phyloP scores from a whole-genome alignment of 192 early-diverging fungal species.

The Dimargaris verticillata region DNA sequence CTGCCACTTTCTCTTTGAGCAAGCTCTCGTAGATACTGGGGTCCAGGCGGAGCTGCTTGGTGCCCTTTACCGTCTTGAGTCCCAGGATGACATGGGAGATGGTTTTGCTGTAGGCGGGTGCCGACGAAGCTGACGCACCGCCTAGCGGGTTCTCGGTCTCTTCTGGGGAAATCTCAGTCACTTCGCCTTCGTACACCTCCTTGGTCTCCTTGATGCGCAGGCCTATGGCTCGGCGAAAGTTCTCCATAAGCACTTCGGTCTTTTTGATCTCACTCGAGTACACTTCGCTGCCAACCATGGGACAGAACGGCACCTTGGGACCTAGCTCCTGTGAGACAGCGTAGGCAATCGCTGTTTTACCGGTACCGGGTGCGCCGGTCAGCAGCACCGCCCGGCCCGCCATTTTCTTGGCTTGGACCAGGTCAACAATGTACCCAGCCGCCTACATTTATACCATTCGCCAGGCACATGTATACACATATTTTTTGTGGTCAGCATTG shows the following conservation, averaged over 20 bases:
- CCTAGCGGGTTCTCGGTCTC: conserved; percentile 97
- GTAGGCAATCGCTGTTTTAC: conserved; percentile 94
- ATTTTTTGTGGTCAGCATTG: neutral
- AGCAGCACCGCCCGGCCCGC: conserved; percentile 87
- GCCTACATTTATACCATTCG: conserved; percentile 35
- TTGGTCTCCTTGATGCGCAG: conserved; percentile 96
- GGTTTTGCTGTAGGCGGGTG: conserved; percentile 65
- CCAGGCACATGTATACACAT: too few species aligned
- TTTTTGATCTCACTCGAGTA: conserved; percentile 98
- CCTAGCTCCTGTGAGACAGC: conserved; percentile 95
- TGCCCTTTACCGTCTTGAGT: conserved; percentile 95
- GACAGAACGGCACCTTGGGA: conserved; percentile 96
- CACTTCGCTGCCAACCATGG: conserved; percentile 97
- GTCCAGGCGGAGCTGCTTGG: conserved; percentile 92
- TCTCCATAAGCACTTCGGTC: conserved; percentile 99
- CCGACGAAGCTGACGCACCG: conserved; percentile 23
- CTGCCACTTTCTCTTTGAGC: conserved; percentile 89
- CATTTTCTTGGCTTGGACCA: conserved; percentile 93
- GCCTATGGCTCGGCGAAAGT: conserved; percentile 91
- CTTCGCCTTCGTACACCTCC: conserved; percentile 99
- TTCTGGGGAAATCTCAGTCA: conserved; percentile 90
- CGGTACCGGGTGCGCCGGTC: conserved; percentile 92
- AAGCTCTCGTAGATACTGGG: conserved; percentile 94
- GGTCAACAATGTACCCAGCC: conserved; percentile 81
- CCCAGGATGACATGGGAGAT: conserved; percentile 92